phyloP scores from a whole-genome alignment of 2,329 filamentous ascomycete species.

The Monosporascus cannonballus region DNA sequence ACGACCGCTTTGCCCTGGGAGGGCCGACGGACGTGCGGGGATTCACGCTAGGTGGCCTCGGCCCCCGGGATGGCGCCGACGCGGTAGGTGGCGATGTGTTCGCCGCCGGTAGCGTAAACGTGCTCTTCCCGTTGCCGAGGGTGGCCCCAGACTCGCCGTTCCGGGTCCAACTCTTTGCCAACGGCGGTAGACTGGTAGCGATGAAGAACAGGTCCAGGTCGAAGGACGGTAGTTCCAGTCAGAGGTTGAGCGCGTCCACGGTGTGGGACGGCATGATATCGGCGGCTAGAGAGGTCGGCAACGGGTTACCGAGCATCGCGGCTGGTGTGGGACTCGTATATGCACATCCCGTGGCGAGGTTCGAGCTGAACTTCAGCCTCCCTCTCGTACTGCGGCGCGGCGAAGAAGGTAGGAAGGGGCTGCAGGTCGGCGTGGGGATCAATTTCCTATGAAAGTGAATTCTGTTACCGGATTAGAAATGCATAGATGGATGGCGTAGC shows the following conservation, averaged over 20 bases:
- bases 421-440: constrained; percentile 94
- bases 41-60: constrained; percentile 83
- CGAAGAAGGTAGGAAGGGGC: constrained; percentile 82
- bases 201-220: constrained; percentile 55
- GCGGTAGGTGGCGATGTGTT: constrained; percentile 89
- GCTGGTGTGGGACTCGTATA: constrained; percentile 91
- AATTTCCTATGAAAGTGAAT: constrained; percentile 71
- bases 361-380: constrained; percentile 92
- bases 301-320: constrained; percentile 75
- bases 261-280: constrained; percentile 48
- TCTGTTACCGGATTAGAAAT: neutral
- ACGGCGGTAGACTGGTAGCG: constrained; percentile 78
- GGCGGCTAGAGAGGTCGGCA: constrained; percentile 65
- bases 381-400: constrained; percentile 76
- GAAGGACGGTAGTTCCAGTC: constrained; percentile 26
- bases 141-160: constrained; percentile 78
- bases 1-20: constrained; percentile 91
- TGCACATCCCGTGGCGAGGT: constrained; percentile 85
- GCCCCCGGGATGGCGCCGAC: constrained; percentile 79
- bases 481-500: constrained; percentile 4
- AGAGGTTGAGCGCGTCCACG: constrained; percentile 32
- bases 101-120: constrained; percentile 78
- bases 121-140: constrained; percentile 78
- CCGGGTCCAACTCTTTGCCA: constrained; percentile 84
- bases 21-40: constrained; percentile 92